Evolutionary conservation across 345 rosid genomes (phyloP), one percentile per base, ranked within the genome.

Genomic region (Syzygium grande): DNA sequence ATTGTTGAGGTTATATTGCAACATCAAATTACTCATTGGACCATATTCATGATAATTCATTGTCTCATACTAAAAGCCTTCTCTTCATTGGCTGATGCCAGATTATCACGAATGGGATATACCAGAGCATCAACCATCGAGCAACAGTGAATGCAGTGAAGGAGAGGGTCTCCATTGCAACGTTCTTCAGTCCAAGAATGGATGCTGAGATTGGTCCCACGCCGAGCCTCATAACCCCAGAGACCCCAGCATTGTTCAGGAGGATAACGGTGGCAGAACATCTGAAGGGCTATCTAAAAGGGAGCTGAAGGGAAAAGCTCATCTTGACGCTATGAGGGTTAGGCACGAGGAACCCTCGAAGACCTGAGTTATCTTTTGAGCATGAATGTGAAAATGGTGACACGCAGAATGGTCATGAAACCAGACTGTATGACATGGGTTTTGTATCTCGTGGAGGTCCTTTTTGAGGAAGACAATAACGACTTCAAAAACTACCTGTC

Each of bases 111-210:
- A 88, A 87, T 51, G 91, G 88, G 65, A 84, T 53, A 6, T 90
- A 90, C 86, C 85, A 16, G 2, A 90, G 90, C 61, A 87, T 90
- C 8, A 84, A 88, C 58, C 92, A 90, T 86, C 87, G 90, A 21
- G 90, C 88, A 2, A 87, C 17, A 0, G 87, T 89, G 19, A 87
- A 90, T 83, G 61, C 84, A 6, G 41, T 8, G 21, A 85, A 86
- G 52, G 91, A 84, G 87, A 88, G 89, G 53, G 58, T 88, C 53
- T 88, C 84, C 13, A 88, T 85, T 8, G 87, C 68, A 0, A 43
- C 87, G 9, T 85, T 88, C 78, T 68, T 63, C 30, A 17, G 55
- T 61, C 84, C 84, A 0, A 53, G 85, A 63, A n/a, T 88, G 51
- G 89, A 85, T 21, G 85, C 21, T 2, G 85, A 88, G 29, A 49